These are phyloP conservation scores for Dichotomocladium elegans DNA, from an alignment of 371 early-diverging fungal species.

Conservation along the genomic window DNA sequence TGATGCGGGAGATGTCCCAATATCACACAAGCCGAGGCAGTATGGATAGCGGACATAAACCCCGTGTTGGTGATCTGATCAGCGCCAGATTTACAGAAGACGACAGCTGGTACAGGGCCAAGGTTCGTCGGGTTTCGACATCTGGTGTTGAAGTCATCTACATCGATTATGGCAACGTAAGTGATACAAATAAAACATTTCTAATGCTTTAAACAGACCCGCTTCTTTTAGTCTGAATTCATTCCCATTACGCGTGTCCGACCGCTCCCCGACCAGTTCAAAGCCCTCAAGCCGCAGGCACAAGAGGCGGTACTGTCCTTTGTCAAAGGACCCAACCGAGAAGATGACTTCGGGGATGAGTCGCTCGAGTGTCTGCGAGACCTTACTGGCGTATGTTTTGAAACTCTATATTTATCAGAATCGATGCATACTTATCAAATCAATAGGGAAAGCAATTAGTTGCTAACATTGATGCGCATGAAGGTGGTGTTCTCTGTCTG, in stretches of 20 bases:
- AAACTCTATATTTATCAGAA: not conserved
- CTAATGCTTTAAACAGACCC: not conserved
- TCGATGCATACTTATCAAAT: not conserved
- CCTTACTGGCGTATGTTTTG: slow-evolving; percentile 33
- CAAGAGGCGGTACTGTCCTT: slow-evolving; percentile 83
- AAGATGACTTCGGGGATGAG: slow-evolving; percentile 77
- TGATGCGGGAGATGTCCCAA: slow-evolving; percentile 80
- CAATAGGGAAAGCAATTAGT: slow-evolving; percentile 66
- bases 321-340: slow-evolving; percentile 60
- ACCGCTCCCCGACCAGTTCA: slow-evolving; percentile 61
- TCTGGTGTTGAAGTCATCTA: slow-evolving; percentile 75
- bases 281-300: slow-evolving; percentile 72
- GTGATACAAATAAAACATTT: slow-evolving; percentile 5
- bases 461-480: slow-evolving; percentile 72
- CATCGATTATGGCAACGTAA: slow-evolving; percentile 90
- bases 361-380: slow-evolving; percentile 68
- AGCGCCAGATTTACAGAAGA: slow-evolving; percentile 87
- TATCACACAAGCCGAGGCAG: slow-evolving; percentile 46
- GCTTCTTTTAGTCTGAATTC: slow-evolving; percentile 52
- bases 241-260: slow-evolving; percentile 58
- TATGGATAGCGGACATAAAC: slow-evolving; percentile 33
- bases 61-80: slow-evolving; percentile 70
- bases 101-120: slow-evolving; percentile 89
- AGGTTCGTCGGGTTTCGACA: slow-evolving; percentile 62
- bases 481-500: slow-evolving; percentile 56